A percentile compares a stretch with the other conserved stretches of the same genome.
Evolutionary conservation across 139 green algal species (phyloP).

Genomic region (Auxenochlorella pyrenoidosa): DNA sequence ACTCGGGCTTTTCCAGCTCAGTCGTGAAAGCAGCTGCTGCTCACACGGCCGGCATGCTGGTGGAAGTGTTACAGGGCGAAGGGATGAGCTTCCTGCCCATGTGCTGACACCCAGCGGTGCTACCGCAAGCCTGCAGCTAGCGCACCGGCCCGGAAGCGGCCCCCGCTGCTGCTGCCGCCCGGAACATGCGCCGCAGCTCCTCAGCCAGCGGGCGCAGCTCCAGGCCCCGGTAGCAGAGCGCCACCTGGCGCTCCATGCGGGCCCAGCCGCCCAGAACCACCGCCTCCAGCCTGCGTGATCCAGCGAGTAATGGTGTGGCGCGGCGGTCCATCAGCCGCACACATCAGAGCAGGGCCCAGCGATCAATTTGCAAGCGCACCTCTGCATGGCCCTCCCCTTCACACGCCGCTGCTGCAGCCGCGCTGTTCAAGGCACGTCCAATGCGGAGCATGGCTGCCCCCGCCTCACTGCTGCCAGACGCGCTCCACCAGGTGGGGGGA

Average conservation of each 20-base stretch:
- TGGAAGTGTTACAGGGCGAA: too few relatives aligned
- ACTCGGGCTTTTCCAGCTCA: too few relatives aligned
- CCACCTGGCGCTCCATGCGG: constrained; percentile 49
- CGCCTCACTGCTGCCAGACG: constrained; percentile 48
- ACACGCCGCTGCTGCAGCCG: neutral
- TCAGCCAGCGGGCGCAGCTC: constrained; percentile 19
- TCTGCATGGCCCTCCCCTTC: too few relatives aligned
- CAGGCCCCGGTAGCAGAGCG: constrained; percentile 44
- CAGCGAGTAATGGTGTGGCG: too few relatives aligned
- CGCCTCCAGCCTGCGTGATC: constrained; percentile 29
- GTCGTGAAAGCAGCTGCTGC: too few relatives aligned
- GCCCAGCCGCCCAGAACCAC: constrained; percentile 37
- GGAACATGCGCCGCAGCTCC: constrained; percentile 35
- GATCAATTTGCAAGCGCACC: too few relatives aligned
- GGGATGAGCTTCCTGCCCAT: too few relatives aligned
- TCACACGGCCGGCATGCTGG: too few relatives aligned
- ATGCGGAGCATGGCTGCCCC: neutral
- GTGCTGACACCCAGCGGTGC: too few relatives aligned
- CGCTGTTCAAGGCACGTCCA: neutral
- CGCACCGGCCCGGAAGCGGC: too few relatives aligned
- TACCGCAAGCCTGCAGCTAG: neutral
- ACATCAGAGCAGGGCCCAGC: too few relatives aligned
- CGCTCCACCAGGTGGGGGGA: constrained; percentile 40
- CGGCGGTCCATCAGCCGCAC: too few relatives aligned
- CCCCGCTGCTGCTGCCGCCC: neutral